phyloP scores from a whole-genome alignment of 2,329 filamentous ascomycete genomes.

The Shiraia sp. region DNA sequence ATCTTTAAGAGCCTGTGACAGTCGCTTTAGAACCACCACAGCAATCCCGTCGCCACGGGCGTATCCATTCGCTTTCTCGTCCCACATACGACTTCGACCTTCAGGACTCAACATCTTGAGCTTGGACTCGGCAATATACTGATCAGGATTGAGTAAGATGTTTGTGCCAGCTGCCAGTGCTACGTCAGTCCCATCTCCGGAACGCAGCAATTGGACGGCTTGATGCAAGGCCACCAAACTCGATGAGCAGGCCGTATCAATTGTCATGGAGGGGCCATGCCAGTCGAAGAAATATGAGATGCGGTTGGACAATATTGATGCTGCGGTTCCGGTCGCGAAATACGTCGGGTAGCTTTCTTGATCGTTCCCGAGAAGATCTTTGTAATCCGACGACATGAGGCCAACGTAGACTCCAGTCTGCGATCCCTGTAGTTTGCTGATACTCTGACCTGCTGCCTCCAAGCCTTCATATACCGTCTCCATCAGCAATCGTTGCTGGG shows the following conservation, averaged over 20 bases:
- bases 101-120: slow-evolving; percentile 39
- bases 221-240: slow-evolving; percentile 35
- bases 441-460: slow-evolving; percentile 14
- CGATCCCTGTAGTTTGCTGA: slow-evolving; percentile 9
- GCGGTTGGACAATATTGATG: slow-evolving; percentile 40
- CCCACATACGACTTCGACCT: slow-evolving; percentile 35
- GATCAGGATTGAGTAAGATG: slow-evolving; percentile 10
- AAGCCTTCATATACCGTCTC: slow-evolving; percentile 25
- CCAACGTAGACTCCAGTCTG: slow-evolving; percentile 15
- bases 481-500: slow-evolving; percentile 25
- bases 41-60: slow-evolving; percentile 59
- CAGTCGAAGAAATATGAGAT: slow-evolving; percentile 45
- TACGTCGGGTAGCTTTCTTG: slow-evolving; percentile 14
- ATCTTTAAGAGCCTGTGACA: slow-evolving; percentile 53
- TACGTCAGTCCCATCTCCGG: no score
- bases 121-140: slow-evolving; percentile 28
- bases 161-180: slow-evolving; percentile 13
- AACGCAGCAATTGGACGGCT: slow-evolving; percentile 14
- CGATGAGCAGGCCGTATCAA: slow-evolving; percentile 47
- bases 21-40: slow-evolving; percentile 55
- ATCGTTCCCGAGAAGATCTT: slow-evolving; percentile 7
- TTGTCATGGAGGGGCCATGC: slow-evolving; percentile 40
- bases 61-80: slow-evolving; percentile 52
- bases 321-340: slow-evolving; percentile 22
- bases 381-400: slow-evolving; percentile 16